Percentiles rank a stretch among this genome's conserved stretches.
phyloP scores from a whole-genome alignment of 2,329 filamentous ascomycete genomes.

The Pseudogymnoascus destructans region DNA sequence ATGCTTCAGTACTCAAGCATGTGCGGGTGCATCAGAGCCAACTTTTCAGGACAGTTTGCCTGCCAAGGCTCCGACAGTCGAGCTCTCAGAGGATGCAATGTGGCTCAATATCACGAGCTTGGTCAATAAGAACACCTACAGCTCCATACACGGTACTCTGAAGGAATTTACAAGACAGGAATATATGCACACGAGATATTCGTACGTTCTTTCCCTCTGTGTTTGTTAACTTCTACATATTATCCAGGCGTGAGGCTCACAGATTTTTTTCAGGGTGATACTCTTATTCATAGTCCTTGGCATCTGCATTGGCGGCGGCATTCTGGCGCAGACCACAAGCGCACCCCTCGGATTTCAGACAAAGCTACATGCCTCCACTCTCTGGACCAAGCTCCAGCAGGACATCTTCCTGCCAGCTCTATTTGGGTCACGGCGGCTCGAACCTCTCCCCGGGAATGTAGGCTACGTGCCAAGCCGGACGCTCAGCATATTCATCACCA shows the following conservation, averaged over 20 bases:
- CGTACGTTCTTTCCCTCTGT: constrained; percentile 19
- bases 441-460: constrained; percentile 11
- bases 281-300: constrained; percentile 18
- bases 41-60: constrained; percentile 23
- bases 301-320: constrained; percentile 14
- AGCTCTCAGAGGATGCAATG: constrained; percentile 19
- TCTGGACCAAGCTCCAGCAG: constrained; percentile 12
- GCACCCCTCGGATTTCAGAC: constrained; percentile 11
- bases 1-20: constrained; percentile 22
- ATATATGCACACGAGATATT: constrained; percentile 23
- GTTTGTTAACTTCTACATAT: not conserved
- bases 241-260: not conserved
- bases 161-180: constrained; percentile 24
- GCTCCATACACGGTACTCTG: constrained; percentile 21
- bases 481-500: constrained; percentile 12
- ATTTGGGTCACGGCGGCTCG: not conserved
- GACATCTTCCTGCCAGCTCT: not conserved
- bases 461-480: constrained; percentile 16
- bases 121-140: constrained; percentile 22
- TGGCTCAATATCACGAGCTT: constrained; percentile 25
- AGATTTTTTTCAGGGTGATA: constrained; percentile 12
- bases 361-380: constrained; percentile 8
- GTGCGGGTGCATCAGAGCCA: constrained; percentile 16
- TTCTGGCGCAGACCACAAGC: constrained; percentile 14
- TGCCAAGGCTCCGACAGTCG: constrained; percentile 14